Evolutionary conservation across 2,329 filamentous ascomycete species (phyloP).

Genomic region (Rhinocladiella mackenziei): DNA sequence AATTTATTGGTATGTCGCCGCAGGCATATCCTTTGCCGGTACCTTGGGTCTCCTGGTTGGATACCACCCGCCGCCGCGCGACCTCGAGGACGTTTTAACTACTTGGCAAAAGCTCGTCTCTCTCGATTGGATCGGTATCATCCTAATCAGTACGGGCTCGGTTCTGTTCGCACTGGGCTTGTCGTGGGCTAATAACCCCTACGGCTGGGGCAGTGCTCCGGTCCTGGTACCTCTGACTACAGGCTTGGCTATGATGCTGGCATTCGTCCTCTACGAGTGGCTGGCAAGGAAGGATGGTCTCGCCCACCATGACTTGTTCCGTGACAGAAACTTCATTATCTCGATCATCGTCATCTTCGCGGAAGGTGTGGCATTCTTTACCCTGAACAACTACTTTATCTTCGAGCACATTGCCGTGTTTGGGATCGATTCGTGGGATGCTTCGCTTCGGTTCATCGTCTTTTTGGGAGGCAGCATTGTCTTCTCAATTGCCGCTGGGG

Average conservation of each 20-base stretch:
- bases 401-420: too few species aligned
- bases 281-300: conserved; percentile 50
- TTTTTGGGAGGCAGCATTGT: too few species aligned
- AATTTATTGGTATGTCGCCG: conserved; percentile 17
- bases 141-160: conserved; percentile 47
- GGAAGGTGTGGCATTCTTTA: too few species aligned
- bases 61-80: conserved; percentile 44
- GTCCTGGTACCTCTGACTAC: conserved; percentile 46
- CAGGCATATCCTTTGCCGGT: conserved; percentile 33
- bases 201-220: conserved; percentile 42
- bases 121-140: conserved; percentile 50
- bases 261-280: conserved; percentile 51
- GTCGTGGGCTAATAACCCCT: conserved; percentile 50
- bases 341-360: too few species aligned
- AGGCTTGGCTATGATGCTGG: conserved; percentile 37
- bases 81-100: conserved; percentile 29
- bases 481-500: too few species aligned
- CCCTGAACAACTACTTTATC: too few species aligned
- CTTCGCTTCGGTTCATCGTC: too few species aligned
- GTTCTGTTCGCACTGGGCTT: conserved; percentile 41
- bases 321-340: too few species aligned
- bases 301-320: conserved; percentile 48
- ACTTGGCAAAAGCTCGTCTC: conserved; percentile 40
- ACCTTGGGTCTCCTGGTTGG: conserved; percentile 40
- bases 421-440: too few species aligned